Base-by-base conservation (phyloP, 106 monocot genomes). In the Acorus gramineus region DNA sequence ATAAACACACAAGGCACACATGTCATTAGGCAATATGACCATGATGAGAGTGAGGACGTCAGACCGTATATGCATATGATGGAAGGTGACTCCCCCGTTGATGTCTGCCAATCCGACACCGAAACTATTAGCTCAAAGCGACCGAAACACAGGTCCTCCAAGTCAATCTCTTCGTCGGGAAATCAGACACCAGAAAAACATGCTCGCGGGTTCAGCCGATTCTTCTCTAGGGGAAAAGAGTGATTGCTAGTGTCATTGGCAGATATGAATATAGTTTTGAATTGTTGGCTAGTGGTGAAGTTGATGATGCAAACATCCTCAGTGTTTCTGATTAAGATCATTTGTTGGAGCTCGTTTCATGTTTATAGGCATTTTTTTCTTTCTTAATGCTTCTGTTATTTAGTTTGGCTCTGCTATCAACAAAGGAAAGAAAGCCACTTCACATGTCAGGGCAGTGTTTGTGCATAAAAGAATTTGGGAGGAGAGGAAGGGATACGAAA, bases 211-310 rank as follows among this genome's bases (percentile, higher is more conserved):
- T 81, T 94, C n/a, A 74, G 81, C 62, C 72, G 91, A 67, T 96
- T 96, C 52, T 96, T 96, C 69, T 78, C 81, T 1, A 96, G 85
- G 61, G 80, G 74, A 55, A 28, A 87, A 75, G 75, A 71, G 62
- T 50, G 79, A 79, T 8, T 64, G 59, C 8, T 76, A 57, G 53
- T 3, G 3, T 7, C 3, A 47, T 53, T 52, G 66, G 8, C 7
- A 48, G 1, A 42, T 42, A 42, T 47, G 55, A 12, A 71, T 55
- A 8, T 13, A 11, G 7, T 3, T 4, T 9, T 11, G n/a, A 46
- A 4, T 61, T 28, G 28, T 28, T 28, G 28, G 28, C 28, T 1
- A 28, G 28, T 28, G 28, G 28, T 28, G 28, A 28, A 28, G 28
- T 28, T 28, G 28, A 28, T 28, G 28, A 28, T 28, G 28, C 28